A percentile compares a stretch with the other conserved stretches of the same genome.
Evolutionary conservation across 305 asterid genomes (phyloP).

Genomic region (Nicotiana rustica): DNA sequence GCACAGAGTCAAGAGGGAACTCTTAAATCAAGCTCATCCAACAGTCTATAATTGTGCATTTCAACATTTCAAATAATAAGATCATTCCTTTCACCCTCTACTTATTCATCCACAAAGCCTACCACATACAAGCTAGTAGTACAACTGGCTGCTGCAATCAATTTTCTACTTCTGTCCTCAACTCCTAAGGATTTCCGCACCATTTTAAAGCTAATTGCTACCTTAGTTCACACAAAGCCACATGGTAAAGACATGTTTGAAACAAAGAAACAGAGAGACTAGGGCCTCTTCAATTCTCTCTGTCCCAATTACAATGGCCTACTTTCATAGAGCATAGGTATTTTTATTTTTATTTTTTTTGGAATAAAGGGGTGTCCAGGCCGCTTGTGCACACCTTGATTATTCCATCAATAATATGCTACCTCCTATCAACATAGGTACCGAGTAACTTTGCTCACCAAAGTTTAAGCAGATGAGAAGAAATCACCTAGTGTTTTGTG

Average conservation of each 20-base stretch:
- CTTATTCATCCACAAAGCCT: neutral
- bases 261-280: constrained; percentile 25
- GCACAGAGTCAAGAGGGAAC: neutral
- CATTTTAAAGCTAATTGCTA: neutral
- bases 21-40: neutral
- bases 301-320: neutral
- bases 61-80: neutral
- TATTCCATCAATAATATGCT: too few species aligned
- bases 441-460: too few species aligned
- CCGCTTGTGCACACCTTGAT: too few species aligned
- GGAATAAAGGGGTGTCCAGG: too few species aligned
- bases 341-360: too few species aligned
- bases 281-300: constrained; percentile 16
- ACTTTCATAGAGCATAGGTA: constrained; percentile 6
- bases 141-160: constrained; percentile 18
- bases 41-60: neutral
- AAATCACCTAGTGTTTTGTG: too few species aligned
- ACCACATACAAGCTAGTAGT: neutral
- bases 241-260: neutral
- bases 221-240: neutral
- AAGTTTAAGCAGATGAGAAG: too few species aligned
- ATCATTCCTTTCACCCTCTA: constrained; percentile 12
- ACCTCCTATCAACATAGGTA: too few species aligned
- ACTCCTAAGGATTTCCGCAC: neutral
- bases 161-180: neutral